A percentile compares a stretch with the other conserved stretches of the same genome.
phyloP scores from a whole-genome alignment of 139 green algal genomes.

The Astrephomene gubernaculifera region DNA sequence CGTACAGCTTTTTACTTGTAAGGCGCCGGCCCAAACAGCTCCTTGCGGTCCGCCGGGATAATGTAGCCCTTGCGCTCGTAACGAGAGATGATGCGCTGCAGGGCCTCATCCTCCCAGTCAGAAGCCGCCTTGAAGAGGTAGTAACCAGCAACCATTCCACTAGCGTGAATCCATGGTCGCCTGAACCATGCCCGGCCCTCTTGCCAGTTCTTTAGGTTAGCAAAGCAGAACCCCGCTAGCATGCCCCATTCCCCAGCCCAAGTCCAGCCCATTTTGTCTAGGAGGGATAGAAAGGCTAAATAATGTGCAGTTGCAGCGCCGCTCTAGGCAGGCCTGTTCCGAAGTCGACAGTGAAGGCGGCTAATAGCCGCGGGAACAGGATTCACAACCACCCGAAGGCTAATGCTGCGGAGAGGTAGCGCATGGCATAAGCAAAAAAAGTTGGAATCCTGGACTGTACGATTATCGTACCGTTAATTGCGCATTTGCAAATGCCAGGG shows the following conservation, averaged over 20 bases:
- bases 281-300: too few relatives aligned
- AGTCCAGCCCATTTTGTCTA: slow-evolving; percentile 46
- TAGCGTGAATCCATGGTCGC: slow-evolving; percentile 50
- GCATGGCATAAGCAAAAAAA: too few relatives aligned
- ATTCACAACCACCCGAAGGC: too few relatives aligned
- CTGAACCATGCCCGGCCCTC: slow-evolving; percentile 45
- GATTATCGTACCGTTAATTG: not conserved
- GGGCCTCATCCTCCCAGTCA: slow-evolving; percentile 47
- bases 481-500: not conserved
- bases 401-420: too few relatives aligned
- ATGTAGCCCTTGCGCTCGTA: slow-evolving; percentile 62
- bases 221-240: slow-evolving; percentile 47
- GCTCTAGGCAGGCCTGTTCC: too few relatives aligned
- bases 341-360: too few relatives aligned
- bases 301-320: too few relatives aligned
- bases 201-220: slow-evolving; percentile 38
- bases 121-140: slow-evolving; percentile 41
- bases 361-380: too few relatives aligned
- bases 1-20: slow-evolving; percentile 35
- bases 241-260: slow-evolving; percentile 48
- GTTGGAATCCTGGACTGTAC: too few relatives aligned
- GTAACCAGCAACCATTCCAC: slow-evolving; percentile 53
- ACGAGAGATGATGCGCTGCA: slow-evolving; percentile 46
- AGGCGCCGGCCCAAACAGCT: slow-evolving; percentile 46
- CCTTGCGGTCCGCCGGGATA: slow-evolving; percentile 55